Base-by-base conservation (phyloP, 495 filamentous ascomycete genomes). In the Podospora pseudocomata region DNA sequence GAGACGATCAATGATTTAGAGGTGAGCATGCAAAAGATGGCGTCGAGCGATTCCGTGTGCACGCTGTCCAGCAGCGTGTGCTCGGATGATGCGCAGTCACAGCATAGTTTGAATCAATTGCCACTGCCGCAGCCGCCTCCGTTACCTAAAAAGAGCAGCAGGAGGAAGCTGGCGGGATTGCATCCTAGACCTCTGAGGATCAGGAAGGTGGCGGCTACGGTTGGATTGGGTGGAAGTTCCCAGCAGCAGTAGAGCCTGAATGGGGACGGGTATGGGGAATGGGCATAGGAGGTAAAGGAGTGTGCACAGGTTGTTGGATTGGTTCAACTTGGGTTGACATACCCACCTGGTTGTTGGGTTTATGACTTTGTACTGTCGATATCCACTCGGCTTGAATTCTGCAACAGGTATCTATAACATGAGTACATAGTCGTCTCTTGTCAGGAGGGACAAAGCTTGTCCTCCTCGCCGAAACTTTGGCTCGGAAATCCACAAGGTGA, bases 141-240 rank as follows among this genome's bases (percentile, higher is more conserved):
- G 61, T 32, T 63, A 32, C 61, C 61, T 11, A 63, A 63, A n/a
- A 63, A 63, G n/a, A 63, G 61, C 32, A 63, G 61, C 32, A 63
- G 30, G 32, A 63, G 61, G n/a, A 63, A 32, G 34, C 27, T 63
- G 61, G 9, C 15, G 30, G 61, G 61, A 3, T 39, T 63, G 61
- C 30, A 63, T 49, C 61, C 61, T 63, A 18, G 27, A 32, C 61
- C 61, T 30, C n/a, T 63, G 61, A 53, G 30, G 61, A 63, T 63
- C 18, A 16, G 32, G 28, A 63, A 63, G 61, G 32, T 49, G 20
- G 23, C 55, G n/a, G n/a, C 55, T 26, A 58, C 19, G 5, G 59
- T 32, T 18, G 27, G 19, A 23, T 4, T 15, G 2, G 18, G 11
- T 6, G 18, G 28, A 7, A 27, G 23, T 16, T n/a, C n/a, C 1